These are phyloP conservation scores for Fraxinus americana DNA, from an alignment of 257 asterid species.

Conservation along the genomic window DNA sequence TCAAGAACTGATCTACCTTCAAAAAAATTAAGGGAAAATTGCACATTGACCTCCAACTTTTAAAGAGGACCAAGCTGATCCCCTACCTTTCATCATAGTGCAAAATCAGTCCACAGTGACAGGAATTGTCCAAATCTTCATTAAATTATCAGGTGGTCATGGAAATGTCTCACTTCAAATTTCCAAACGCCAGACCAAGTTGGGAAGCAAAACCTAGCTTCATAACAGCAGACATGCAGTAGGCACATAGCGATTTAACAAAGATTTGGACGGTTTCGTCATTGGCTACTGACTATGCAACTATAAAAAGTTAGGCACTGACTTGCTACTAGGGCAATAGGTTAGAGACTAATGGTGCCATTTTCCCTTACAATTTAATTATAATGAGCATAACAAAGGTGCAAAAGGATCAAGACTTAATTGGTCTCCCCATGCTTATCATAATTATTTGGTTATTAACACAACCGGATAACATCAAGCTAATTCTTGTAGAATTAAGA, in stretches of 20 bases:
- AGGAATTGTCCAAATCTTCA: not conserved
- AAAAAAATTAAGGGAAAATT: not conserved
- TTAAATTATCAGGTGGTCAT: not conserved
- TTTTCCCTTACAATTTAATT: not conserved
- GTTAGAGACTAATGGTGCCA: not conserved
- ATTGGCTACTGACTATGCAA: not conserved
- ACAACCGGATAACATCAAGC: not conserved
- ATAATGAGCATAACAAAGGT: not conserved
- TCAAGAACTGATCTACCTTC: not conserved
- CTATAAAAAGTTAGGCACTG: not conserved
- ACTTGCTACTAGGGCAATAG: not conserved
- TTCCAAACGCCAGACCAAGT: not conserved
- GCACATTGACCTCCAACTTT: not conserved
- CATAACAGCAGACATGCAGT: too few species aligned
- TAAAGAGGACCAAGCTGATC: not conserved
- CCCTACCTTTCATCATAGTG: not conserved
- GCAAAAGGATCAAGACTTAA: not conserved
- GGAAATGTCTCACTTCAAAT: not conserved
- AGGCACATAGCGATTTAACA: not conserved
- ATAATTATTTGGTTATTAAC: not conserved
- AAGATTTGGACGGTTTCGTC: not conserved
- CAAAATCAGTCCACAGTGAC: not conserved
- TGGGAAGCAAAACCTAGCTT: not conserved
- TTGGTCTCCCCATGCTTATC: not conserved
- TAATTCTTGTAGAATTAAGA: not conserved